Conservation (phyloP, 2,329 filamentous ascomycete species). For the Neopestalotiopsis rosae region DNA sequence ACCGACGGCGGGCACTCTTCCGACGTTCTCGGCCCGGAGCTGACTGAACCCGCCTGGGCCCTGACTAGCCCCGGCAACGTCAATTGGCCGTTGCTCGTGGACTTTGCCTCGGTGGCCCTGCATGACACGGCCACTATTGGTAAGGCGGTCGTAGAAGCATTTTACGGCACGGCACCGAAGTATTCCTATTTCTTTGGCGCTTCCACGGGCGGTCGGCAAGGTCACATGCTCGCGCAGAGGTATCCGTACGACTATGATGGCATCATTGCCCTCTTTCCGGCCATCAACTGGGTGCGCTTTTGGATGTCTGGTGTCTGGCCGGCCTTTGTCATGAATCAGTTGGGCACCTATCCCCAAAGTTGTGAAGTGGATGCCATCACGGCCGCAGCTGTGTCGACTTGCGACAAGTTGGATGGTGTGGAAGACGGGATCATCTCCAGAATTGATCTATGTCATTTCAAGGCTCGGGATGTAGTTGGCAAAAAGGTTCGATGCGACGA, state of each 20-base stretch:
- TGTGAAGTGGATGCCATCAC: conserved; percentile 36
- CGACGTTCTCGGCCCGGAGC: not conserved
- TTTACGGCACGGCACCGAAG: conserved; percentile 48
- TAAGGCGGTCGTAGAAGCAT: conserved; percentile 52
- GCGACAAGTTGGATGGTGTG: conserved; percentile 54
- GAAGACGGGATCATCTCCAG: conserved; percentile 52
- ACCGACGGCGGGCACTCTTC: conserved; percentile 31
- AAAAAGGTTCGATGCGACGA: conserved; percentile 23
- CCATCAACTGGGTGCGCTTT: conserved; percentile 32
- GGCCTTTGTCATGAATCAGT: conserved; percentile 33
- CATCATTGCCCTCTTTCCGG: conserved; percentile 48
- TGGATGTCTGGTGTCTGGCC: conserved; percentile 43
- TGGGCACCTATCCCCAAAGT: conserved; percentile 25
- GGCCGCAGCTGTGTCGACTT: conserved; percentile 48
- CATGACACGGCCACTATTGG: conserved; percentile 55
- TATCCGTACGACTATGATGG: conserved; percentile 61
- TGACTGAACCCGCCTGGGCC: conserved; percentile 25
- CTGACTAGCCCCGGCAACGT: conserved; percentile 29
- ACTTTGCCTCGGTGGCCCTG: conserved; percentile 27
- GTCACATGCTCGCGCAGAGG: conserved; percentile 53
- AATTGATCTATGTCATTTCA: conserved; percentile 46
- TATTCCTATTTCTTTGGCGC: conserved; percentile 62
- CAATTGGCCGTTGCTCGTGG: conserved; percentile 26
- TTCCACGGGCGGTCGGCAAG: conserved; percentile 61
- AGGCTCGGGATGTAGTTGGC: conserved; percentile 45